phyloP scores from a whole-genome alignment of 1,284 basidiomycete genomes.

The Boletus sp. region DNA sequence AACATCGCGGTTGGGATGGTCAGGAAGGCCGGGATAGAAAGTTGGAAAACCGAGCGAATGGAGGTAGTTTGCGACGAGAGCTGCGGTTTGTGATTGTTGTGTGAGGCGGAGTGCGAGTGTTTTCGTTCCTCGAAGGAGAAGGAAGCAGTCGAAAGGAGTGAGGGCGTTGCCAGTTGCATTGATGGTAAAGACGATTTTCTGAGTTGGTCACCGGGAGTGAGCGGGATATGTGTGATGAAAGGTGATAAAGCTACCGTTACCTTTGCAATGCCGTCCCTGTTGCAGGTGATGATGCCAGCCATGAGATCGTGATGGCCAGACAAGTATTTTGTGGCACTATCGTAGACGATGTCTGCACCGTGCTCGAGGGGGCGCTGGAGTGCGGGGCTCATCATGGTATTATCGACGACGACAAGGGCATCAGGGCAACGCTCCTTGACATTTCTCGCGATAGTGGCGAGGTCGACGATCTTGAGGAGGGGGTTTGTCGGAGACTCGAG shows the following conservation, averaged over 20 bases:
- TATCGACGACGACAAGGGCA: constrained; percentile 91
- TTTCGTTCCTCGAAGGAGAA: constrained; percentile 93
- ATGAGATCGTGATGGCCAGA: constrained; percentile 99
- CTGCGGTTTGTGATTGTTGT: constrained; percentile 83
- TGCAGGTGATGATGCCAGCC: constrained; percentile 93
- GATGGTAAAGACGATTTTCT: constrained; percentile 88
- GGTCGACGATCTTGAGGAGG: constrained; percentile 91
- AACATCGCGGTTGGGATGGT: constrained; percentile 81
- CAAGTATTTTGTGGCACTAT: constrained; percentile 97
- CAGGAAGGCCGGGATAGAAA: constrained; percentile 87
- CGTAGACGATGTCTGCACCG: constrained; percentile 96
- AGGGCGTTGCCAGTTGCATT: constrained; percentile 98
- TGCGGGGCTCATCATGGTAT: constrained; percentile 99
- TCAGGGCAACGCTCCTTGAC: constrained; percentile 80
- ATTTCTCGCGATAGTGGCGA: constrained; percentile 74
- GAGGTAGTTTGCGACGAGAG: constrained; percentile 86
- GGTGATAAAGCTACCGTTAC: constrained; percentile 42
- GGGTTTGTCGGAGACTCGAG: constrained; percentile 98
- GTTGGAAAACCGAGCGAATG: constrained; percentile 86
- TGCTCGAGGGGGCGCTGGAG: constrained; percentile 93
- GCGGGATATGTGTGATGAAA: not conserved
- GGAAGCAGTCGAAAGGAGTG: constrained; percentile 93
- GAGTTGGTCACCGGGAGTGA: constrained; percentile 8
- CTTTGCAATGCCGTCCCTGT: constrained; percentile 88
- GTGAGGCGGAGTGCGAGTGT: constrained; percentile 97